Conservation (phyloP, 441 rosid genomes). For the Corymbia citriodora region DNA sequence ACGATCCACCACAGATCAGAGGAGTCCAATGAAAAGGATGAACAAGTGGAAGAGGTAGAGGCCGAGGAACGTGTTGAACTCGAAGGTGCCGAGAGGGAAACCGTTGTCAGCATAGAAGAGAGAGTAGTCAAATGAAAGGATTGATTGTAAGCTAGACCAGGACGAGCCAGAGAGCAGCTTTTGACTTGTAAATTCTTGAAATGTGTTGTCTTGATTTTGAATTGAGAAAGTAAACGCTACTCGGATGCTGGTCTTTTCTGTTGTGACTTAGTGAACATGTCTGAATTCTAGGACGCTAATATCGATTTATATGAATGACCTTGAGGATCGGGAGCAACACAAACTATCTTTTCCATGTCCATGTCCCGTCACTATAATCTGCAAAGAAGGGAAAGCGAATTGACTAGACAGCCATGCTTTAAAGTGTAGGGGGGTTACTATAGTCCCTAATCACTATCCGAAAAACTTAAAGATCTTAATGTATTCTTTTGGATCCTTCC, state of each 20-base stretch:
- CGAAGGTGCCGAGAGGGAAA: not conserved
- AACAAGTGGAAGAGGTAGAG: conserved; percentile 18
- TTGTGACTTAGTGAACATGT: not conserved
- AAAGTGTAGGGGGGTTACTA: not conserved
- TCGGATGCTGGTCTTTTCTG: not conserved
- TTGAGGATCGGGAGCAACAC: not conserved
- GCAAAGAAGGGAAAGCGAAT: not conserved
- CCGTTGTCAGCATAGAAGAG: not conserved
- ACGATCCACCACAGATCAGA: conserved; percentile 37
- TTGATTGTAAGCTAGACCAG: not conserved
- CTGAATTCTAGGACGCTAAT: not conserved
- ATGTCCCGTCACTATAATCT: not conserved
- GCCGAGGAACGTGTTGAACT: conserved; percentile 17
- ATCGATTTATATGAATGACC: not conserved
- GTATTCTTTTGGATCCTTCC: not conserved
- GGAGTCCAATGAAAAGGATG: conserved; percentile 25
- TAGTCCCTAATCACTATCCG: not conserved
- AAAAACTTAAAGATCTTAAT: not conserved
- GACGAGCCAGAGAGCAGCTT: not conserved
- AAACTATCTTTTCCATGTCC: not conserved
- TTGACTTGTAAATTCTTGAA: not conserved
- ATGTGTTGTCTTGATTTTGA: not conserved
- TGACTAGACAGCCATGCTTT: not conserved
- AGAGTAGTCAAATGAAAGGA: not conserved
- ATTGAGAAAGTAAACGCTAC: not conserved